Evolutionary conservation across 2,329 filamentous ascomycete species (phyloP), one percentile per base, ranked within the genome.

Genomic region (Tolypocladium tropicale): DNA sequence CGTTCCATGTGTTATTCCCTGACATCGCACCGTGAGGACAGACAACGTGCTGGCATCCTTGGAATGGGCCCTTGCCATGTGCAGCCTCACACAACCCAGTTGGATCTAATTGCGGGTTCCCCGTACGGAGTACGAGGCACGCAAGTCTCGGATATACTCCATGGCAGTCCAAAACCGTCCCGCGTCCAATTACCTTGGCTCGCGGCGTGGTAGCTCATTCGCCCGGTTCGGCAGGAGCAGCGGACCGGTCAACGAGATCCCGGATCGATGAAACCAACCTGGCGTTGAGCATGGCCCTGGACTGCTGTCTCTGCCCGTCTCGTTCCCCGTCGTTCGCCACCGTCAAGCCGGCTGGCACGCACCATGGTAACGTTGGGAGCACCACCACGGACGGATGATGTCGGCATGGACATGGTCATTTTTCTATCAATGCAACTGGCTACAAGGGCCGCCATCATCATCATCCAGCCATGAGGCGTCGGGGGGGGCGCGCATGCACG

Each of bases 181-280:
- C 50, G 51, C 30, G 49, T 41, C 28, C 52, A 55, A 51, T 41
- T 34, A 51, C 59, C 66, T 61, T 57, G 55, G 60, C 62, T 66
- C 53, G 23, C 37, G 46, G 32, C 49, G 43, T 2, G 14, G 23
- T 30, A 37, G 43, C 33, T 52, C 12, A 56, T 56, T 56, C 55
- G 55, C 52, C 32, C 25, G 21, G n/a, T 33, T n/a, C 33, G 41
- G 39, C 32, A 36, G n/a, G 43, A 54, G 39, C 33, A 54, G 48
- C 52, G 34, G 52, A 54, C 52, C 55, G 55, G 52, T 54, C 55
- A 56, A 53, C 34, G 32, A 53, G 37, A 56, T 33, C 55, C 55
- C 50, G 41, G 55, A 39, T 23, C 30, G 49, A 52, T 36, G 54
- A 46, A 23, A 48, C 37, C 23, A n/a, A n/a, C 32, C 14, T 52